Evolutionary conservation across 2,329 filamentous ascomycete genomes (phyloP), one percentile per base, ranked within the genome.

Genomic region (Stachybotrys chartarum): DNA sequence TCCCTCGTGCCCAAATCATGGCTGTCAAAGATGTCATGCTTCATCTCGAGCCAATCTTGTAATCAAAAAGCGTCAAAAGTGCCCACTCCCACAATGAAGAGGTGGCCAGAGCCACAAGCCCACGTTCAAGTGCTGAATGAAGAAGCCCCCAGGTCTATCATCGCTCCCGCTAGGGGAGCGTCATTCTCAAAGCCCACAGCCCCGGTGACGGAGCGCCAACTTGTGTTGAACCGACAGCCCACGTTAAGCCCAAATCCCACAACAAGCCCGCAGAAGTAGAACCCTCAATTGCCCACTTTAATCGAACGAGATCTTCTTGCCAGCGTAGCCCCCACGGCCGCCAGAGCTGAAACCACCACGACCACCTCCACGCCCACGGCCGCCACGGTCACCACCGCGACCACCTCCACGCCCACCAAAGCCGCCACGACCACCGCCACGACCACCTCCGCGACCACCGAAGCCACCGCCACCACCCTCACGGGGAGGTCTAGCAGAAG

Each of bases 271-370:
- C 58, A 63, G 69, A 68, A 24, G 8, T 68, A 71, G 70, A 73
- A 71, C 74, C 76, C 76, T 77, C 75, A 66, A 68, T 65, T 63
- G 61, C 67, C 61, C 66, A 60, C 53, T 60, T 77, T 74, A 74
- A 60, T 75, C 73, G 71, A 90, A 90, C 61, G 84, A 88, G 70
- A 84, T 85, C 85, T 92, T 94, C 78, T 84, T 87, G 74, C 90
- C 91, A 73, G 81, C 77, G 66, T 72, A 76, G 55, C 70, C 70
- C 31, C 75, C 71, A 50, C 75, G 67, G 58, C 79, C 74, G 59
- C 82, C 76, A 42, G 35, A 42, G 54, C 79, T 76, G 61, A 80
- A 75, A 56, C 77, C 75, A 58, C 81, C 77, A 57, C 79, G 72
- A 59, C 79, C 72, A 58, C 75, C 74, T 50, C 77, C 74, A 55